Percentiles rank a stretch among this genome's conserved stretches.
These are phyloP conservation scores for Vanrija pseudolonga DNA, from an alignment of 1,284 basidiomycete species.

Conservation along the genomic window DNA sequence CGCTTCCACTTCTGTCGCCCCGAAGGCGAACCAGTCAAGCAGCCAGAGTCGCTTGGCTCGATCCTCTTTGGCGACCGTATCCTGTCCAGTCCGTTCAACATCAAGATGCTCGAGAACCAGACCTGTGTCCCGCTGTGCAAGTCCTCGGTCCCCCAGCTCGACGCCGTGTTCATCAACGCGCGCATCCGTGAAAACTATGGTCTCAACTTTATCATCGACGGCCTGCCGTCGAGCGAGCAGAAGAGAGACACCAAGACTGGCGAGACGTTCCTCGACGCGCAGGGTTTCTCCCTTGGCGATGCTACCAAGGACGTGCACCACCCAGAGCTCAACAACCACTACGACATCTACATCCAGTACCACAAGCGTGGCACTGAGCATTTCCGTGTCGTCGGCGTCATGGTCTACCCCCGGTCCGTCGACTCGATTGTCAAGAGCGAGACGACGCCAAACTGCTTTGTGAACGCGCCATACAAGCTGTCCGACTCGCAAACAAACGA, in stretches of 20 bases:
- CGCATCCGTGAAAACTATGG: conserved; percentile 90
- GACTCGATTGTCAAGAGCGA: conserved; percentile 30
- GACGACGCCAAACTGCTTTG: conserved; percentile 34
- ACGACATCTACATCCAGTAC: conserved; percentile 61
- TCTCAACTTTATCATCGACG: conserved; percentile 91
- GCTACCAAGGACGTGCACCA: not conserved
- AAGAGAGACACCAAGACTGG: conserved; percentile 71
- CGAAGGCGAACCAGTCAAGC: conserved; percentile 66
- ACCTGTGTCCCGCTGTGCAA: conserved; percentile 76
- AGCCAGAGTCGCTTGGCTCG: conserved; percentile 85
- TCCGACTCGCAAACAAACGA: conserved; percentile 61
- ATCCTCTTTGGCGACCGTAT: conserved; percentile 96
- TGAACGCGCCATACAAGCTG: conserved; percentile 44
- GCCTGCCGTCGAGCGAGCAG: conserved; percentile 89
- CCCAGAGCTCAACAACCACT: conserved; percentile 87
- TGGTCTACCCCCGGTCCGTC: conserved; percentile 75
- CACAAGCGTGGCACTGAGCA: conserved; percentile 66
- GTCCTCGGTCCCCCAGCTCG: conserved; percentile 61
- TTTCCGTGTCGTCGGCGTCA: conserved; percentile 81
- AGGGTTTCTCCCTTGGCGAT: conserved; percentile 52
- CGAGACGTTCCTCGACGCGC: conserved; percentile 81
- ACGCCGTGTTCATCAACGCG: conserved; percentile 84
- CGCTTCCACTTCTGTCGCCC: conserved; percentile 85
- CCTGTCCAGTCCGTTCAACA: conserved; percentile 79
- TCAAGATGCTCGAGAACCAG: conserved; percentile 48